phyloP scores from a whole-genome alignment of 1,139 yeast species.

The Spathaspora sp. region DNA sequence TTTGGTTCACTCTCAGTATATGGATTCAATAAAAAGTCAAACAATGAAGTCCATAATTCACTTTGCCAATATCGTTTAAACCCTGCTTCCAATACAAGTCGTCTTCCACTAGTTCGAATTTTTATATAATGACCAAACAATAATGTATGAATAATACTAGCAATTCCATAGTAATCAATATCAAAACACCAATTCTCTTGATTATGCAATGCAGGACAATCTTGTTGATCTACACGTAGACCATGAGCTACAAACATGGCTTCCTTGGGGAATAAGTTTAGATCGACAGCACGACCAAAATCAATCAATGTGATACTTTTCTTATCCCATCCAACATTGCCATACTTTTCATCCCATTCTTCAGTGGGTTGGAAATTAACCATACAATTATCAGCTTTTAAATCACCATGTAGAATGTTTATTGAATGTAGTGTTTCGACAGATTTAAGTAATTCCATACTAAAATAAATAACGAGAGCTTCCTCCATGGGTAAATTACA shows the following conservation, averaged over 20 bases:
- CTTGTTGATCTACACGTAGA: constrained; percentile 71
- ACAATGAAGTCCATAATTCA: constrained; percentile 65
- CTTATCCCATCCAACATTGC: constrained; percentile 46
- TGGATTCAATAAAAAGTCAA: constrained; percentile 66
- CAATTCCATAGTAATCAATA: constrained; percentile 84
- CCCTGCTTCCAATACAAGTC: constrained; percentile 38
- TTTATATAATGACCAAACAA: constrained; percentile 67
- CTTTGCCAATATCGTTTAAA: constrained; percentile 82
- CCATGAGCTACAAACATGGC: constrained; percentile 54
- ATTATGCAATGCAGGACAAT: constrained; percentile 71
- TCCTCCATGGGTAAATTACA: constrained; percentile 52
- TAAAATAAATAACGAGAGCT: constrained; percentile 57
- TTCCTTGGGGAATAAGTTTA: constrained; percentile 51
- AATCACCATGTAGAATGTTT: constrained; percentile 80
- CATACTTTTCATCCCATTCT: constrained; percentile 29
- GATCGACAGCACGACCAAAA: constrained; percentile 81
- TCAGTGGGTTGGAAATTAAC: constrained; percentile 43
- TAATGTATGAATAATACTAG: constrained; percentile 70
- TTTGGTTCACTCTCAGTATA: constrained; percentile 16
- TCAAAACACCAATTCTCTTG: constrained; percentile 73
- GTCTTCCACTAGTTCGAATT: constrained; percentile 28
- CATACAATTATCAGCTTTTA: constrained; percentile 89
- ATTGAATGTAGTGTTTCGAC: constrained; percentile 63
- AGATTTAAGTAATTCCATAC: constrained; percentile 60
- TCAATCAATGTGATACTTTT: constrained; percentile 72